A percentile compares a stretch with the other conserved stretches of the same genome.
Evolutionary conservation across 176 grass and related monocot genomes (phyloP).

Genomic region (Musa itinerans): DNA sequence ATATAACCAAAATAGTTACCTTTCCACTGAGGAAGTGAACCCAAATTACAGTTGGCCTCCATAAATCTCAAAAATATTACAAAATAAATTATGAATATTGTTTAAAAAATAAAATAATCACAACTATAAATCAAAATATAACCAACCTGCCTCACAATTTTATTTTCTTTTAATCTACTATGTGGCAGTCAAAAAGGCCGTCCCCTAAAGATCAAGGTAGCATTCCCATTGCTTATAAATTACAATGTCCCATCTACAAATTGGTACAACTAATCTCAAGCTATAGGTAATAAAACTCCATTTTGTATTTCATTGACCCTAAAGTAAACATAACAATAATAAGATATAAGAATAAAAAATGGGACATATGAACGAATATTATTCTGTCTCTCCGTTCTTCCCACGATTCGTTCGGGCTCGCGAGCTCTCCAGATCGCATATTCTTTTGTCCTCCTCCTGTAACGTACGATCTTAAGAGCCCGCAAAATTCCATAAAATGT

Average conservation of each 20-base stretch:
- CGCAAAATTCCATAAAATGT: background rate
- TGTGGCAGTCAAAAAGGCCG: background rate
- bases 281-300: background rate
- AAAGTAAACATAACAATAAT: background rate
- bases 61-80: background rate
- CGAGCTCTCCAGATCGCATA: background rate
- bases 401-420: background rate
- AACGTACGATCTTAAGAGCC: background rate
- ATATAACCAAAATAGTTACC: no score
- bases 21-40: background rate
- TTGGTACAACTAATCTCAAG: background rate
- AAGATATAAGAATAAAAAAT: background rate
- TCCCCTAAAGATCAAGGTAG: background rate
- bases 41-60: slow-evolving; percentile 16
- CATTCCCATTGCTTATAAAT: background rate
- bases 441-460: background rate
- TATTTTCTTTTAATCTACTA: background rate
- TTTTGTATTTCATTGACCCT: background rate
- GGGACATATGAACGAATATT: background rate
- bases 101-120: background rate
- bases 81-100: background rate
- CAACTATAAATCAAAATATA: background rate
- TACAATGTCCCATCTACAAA: background rate
- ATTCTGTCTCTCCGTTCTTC: background rate
- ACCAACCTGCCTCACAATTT: background rate